These are phyloP conservation scores for Fusarium pseudonygamai DNA, from an alignment of 2,329 filamentous ascomycete species.

Conservation along the genomic window DNA sequence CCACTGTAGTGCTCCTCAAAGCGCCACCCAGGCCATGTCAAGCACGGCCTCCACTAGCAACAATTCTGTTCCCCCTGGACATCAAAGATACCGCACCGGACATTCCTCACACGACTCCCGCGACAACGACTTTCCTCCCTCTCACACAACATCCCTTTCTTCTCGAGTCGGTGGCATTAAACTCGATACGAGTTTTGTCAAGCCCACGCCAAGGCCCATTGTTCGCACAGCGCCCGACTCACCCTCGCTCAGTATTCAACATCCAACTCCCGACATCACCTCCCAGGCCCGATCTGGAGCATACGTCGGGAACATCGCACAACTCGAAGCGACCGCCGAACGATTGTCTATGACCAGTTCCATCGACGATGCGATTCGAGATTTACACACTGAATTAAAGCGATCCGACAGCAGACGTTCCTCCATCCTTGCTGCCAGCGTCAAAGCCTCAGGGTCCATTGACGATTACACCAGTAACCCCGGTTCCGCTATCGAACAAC, in stretches of 20 bases:
- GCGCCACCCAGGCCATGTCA: conserved; percentile 35
- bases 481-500: conserved; percentile 40
- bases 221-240: conserved; percentile 58
- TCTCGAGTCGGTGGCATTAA: conserved; percentile 53
- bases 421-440: conserved; percentile 64
- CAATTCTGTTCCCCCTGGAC: conserved; percentile 37
- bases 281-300: conserved; percentile 63
- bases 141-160: conserved; percentile 27
- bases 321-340: conserved; percentile 80
- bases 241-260: conserved; percentile 58
- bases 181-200: conserved; percentile 55
- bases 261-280: conserved; percentile 71
- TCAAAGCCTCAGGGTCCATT: conserved; percentile 46
- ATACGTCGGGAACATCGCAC: conserved; percentile 73
- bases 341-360: conserved; percentile 78
- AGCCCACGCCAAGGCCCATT: conserved; percentile 57
- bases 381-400: conserved; percentile 76
- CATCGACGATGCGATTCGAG: conserved; percentile 80
- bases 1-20: conserved; percentile 31
- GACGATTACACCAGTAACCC: conserved; percentile 43
- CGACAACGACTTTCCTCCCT: conserved; percentile 26
- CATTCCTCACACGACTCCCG: conserved; percentile 34
- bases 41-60: conserved; percentile 32
- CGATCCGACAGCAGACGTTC: conserved; percentile 73
- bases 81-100: conserved; percentile 32